These are phyloP conservation scores for Hypoxylon rubiginosum DNA, from an alignment of 2,329 filamentous ascomycete species.

Conservation along the genomic window DNA sequence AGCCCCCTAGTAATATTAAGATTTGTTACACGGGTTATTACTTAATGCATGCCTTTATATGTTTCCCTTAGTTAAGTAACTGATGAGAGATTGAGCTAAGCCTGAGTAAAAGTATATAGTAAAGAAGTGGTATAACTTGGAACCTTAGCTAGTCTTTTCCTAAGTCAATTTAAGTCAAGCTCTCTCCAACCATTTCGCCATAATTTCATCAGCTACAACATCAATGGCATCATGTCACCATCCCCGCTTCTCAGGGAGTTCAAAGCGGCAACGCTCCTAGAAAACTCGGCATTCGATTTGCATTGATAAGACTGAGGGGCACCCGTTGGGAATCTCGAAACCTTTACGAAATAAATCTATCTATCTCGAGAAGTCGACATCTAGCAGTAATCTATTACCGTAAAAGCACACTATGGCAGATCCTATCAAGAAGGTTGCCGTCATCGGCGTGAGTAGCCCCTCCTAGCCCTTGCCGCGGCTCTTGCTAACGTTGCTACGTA, in stretches of 20 bases:
- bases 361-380: neutral
- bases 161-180: neutral
- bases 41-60: too few species aligned
- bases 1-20: too few species aligned
- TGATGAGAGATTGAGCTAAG: too few species aligned
- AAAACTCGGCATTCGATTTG: neutral
- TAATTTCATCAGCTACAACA: neutral
- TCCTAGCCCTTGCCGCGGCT: neutral
- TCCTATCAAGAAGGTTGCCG: slow-evolving; percentile 45
- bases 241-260: neutral
- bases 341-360: neutral
- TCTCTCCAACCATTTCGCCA: neutral
- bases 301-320: neutral
- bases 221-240: neutral
- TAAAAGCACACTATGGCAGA: slow-evolving; percentile 28
- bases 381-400: neutral
- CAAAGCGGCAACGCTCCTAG: neutral
- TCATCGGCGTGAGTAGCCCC: slow-evolving; percentile 44
- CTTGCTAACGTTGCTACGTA: slow-evolving; percentile 21
- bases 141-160: too few species aligned
- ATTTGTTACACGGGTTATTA: too few species aligned
- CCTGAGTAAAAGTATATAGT: too few species aligned
- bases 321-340: neutral
- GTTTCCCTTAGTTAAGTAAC: too few species aligned
- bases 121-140: too few species aligned